These are phyloP conservation scores for Mycena amicta DNA, from an alignment of 768 basidiomycete species.

Conservation along the genomic window DNA sequence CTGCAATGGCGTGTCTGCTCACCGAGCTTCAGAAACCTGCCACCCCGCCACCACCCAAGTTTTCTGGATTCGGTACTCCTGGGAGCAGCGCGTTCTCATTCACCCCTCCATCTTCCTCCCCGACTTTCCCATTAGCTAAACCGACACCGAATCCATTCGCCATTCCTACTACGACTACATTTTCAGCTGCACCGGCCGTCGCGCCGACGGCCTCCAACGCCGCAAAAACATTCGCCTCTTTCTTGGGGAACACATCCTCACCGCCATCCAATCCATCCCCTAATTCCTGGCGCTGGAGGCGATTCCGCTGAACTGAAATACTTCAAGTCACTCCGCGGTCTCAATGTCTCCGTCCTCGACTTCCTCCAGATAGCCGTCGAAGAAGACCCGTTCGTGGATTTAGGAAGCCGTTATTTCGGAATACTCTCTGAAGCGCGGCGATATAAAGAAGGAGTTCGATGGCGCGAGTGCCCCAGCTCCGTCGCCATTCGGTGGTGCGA, in stretches of 20 bases:
- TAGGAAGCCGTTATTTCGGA: slow-evolving; percentile 55
- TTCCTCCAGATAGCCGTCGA: slow-evolving; percentile 61
- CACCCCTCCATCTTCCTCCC: slow-evolving; percentile 31
- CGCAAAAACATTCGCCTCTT: slow-evolving; percentile 55
- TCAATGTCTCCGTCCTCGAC: slow-evolving; percentile 69
- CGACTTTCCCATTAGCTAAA: slow-evolving; percentile 20
- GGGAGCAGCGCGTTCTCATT: slow-evolving; percentile 43
- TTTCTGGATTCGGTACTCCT: slow-evolving; percentile 52
- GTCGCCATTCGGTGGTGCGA: slow-evolving; percentile 7
- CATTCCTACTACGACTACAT: slow-evolving; percentile 13
- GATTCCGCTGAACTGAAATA: slow-evolving; percentile 47
- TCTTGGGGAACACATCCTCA: slow-evolving; percentile 32
- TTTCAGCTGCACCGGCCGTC: slow-evolving; percentile 27
- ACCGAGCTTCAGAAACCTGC: slow-evolving; percentile 25
- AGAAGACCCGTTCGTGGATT: slow-evolving; percentile 70
- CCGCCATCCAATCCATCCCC: slow-evolving; percentile 3
- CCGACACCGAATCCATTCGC: slow-evolving; percentile 14
- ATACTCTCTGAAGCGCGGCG: slow-evolving; percentile 59
- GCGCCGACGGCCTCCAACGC: slow-evolving; percentile 45
- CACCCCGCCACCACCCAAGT: slow-evolving; percentile 43
- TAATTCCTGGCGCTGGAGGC: slow-evolving; percentile 8
- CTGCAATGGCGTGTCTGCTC: too few relatives aligned
- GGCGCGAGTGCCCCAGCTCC: slow-evolving; percentile 22
- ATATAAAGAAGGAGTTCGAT: slow-evolving; percentile 61
- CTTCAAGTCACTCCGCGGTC: slow-evolving; percentile 71